Conservation (phyloP, 257 asterid genomes). For the Gentiana macrophylla region DNA sequence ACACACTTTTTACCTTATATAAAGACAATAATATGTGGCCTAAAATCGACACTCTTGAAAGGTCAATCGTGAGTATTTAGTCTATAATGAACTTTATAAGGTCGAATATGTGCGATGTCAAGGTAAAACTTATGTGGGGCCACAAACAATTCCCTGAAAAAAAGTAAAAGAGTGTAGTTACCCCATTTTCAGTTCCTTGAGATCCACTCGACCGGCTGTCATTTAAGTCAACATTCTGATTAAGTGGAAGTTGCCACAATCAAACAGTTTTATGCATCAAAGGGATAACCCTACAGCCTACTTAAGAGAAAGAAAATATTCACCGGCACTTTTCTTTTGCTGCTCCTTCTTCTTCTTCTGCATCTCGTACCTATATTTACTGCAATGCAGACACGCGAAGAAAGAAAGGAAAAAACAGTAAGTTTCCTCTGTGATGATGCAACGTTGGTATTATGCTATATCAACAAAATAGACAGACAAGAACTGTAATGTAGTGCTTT, state of each 20-base stretch:
- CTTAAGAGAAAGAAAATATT: constrained; percentile 9
- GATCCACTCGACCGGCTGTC: constrained; percentile 85
- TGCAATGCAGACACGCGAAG: constrained; percentile 17
- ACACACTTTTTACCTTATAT: too few relatives aligned
- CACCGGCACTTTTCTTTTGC: constrained; percentile 90
- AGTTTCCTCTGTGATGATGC: neutral
- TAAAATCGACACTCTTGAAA: too few relatives aligned
- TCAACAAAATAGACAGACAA: too few relatives aligned
- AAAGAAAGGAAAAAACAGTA: neutral
- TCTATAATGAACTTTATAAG: too few relatives aligned
- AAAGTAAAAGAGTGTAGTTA: constrained; percentile 13
- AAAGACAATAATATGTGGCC: too few relatives aligned
- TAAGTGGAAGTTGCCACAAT: constrained; percentile 2
- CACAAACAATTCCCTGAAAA: too few relatives aligned
- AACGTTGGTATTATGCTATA: too few relatives aligned
- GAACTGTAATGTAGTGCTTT: too few relatives aligned
- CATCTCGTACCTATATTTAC: constrained; percentile 81
- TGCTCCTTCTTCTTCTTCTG: constrained; percentile 93
- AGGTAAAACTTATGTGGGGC: too few relatives aligned
- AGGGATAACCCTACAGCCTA: constrained; percentile 5
- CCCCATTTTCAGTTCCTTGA: constrained; percentile 99
- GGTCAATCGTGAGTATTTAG: too few relatives aligned
- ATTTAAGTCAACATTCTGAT: constrained; percentile 22
- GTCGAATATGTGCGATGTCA: too few relatives aligned
- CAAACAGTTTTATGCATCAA: constrained; percentile 6